Evolutionary conservation across 2,329 filamentous ascomycete genomes (phyloP).

Genomic region (Fusarium udum): DNA sequence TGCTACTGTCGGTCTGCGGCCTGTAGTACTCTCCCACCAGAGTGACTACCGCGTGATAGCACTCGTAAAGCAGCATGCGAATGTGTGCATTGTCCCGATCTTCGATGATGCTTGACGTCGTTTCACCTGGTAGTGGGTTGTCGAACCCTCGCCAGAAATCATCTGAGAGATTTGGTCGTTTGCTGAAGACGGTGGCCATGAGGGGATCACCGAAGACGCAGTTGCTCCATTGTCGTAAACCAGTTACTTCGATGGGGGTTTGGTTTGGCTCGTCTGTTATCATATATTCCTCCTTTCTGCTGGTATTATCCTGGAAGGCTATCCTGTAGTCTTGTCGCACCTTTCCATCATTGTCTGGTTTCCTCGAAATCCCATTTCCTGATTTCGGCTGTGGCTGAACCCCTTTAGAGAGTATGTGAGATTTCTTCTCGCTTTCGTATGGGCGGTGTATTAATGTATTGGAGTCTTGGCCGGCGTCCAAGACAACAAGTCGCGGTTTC

Average conservation of each 20-base stretch:
- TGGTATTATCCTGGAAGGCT: slow-evolving; percentile 4
- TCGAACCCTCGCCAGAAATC: slow-evolving; percentile 61
- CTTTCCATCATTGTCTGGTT: not conserved
- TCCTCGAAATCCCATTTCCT: not conserved
- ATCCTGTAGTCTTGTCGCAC: not conserved
- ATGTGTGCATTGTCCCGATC: slow-evolving; percentile 55
- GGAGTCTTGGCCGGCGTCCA: slow-evolving; percentile 61
- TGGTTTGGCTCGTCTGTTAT: slow-evolving; percentile 1
- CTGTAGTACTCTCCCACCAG: slow-evolving; percentile 67
- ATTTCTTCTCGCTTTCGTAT: slow-evolving; percentile 10
- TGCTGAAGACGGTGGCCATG: slow-evolving; percentile 60
- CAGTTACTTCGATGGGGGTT: slow-evolving; percentile 52
- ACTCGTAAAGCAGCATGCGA: slow-evolving; percentile 65
- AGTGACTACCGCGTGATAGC: slow-evolving; percentile 63
- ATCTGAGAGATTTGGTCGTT: slow-evolving; percentile 52
- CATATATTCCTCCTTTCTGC: not conserved
- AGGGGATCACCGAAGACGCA: slow-evolving; percentile 69
- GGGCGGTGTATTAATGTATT: slow-evolving; percentile 57
- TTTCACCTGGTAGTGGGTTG: slow-evolving; percentile 24
- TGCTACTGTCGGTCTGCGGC: slow-evolving; percentile 57
- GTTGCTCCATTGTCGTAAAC: slow-evolving; percentile 67
- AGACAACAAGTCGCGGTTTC: slow-evolving; percentile 61
- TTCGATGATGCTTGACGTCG: slow-evolving; percentile 50
- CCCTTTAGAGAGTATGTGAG: not conserved
- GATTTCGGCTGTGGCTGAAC: slow-evolving; percentile 3